Base-by-base conservation (phyloP, 805 yeast genomes). In the Yarrowia deformans region DNA sequence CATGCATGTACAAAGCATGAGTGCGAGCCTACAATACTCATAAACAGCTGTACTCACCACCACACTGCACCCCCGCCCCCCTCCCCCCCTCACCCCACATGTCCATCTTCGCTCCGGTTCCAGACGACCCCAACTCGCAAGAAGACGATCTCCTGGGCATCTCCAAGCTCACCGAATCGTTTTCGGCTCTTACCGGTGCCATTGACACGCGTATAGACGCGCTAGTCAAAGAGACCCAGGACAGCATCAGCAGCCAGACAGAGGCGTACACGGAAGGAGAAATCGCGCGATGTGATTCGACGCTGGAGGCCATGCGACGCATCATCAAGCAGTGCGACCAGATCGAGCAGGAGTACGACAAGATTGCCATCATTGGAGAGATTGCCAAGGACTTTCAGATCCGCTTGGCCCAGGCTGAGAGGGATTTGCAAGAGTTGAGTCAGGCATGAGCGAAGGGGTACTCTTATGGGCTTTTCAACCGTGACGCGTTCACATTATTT, bases 301-400 rank as follows among this genome's bases (percentile, higher is more conserved):
- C 71, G 13, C 78, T 87, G 42, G 73, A 74, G 2, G 75, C 76
- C 7, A 79, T 85, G 9, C 83, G 84, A 50, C 69, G 42, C 9
- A 56, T 75, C 8, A 70, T 86, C 19, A 72, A 71, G 6, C 76
- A 80, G 63, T 86, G 90, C 73, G 80, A 82, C 40, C 84, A 81
- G 2, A 72, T 88, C 35, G 89, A 88, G 70, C 72, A 76, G 46
- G 84, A 85, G 67, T 84, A 85, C 71, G 78, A 81, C 75, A 86
- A 85, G 76, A 74, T 87, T 67, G 84, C 84, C 58, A 88, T 85
- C 71, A 78, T 87, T 61, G 80, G 71, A 81, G 81, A 73, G 72
- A 77, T 81, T 69, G 82, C 83, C 7, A 71, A 72, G 1, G 86
- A 81, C 42, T 84, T 84, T 71, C 67, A 48, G 49, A 8, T 18